phyloP scores from a whole-genome alignment of 2,329 filamentous ascomycete genomes.

The Phialemonium atrogriseum region DNA sequence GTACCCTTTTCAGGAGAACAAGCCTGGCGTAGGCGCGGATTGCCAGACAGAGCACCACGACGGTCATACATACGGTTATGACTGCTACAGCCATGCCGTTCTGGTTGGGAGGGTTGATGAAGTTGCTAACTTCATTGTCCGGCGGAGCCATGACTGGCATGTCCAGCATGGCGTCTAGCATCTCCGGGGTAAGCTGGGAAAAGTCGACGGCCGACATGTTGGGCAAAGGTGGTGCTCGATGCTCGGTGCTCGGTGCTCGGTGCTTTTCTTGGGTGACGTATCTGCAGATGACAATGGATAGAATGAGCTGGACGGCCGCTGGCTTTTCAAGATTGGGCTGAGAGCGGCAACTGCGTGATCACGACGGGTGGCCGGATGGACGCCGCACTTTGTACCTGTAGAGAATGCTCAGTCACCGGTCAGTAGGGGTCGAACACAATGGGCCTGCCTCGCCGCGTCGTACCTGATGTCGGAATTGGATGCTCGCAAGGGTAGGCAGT shows the following conservation, averaged over 20 bases:
- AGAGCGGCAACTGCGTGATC: not conserved
- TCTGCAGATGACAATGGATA: too few species aligned
- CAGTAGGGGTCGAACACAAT: not conserved
- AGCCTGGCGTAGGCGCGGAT: conserved; percentile 5
- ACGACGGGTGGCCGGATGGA: conserved; percentile 2
- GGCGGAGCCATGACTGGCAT: conserved; percentile 2
- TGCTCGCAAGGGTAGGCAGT: conserved; percentile 1
- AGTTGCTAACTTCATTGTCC: conserved; percentile 1
- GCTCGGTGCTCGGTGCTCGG: not conserved
- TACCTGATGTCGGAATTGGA: not conserved
- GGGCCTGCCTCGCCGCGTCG: not conserved
- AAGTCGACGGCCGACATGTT: too few species aligned
- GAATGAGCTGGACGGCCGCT: too few species aligned
- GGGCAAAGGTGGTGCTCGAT: not conserved
- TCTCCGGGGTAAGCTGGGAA: conserved; percentile 1
- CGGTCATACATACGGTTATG: conserved; percentile 11
- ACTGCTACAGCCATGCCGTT: conserved; percentile 7
- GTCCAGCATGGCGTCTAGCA: not conserved
- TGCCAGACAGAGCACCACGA: conserved; percentile 15
- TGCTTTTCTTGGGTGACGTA: not conserved
- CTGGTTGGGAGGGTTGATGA: conserved; percentile 6
- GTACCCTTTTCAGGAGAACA: conserved; percentile 2
- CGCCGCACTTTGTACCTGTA: conserved; percentile 2
- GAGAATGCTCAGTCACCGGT: not conserved
- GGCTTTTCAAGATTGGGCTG: not conserved